Evolutionary conservation across 2,329 filamentous ascomycete species (phyloP).

Genomic region (Ophiostoma ulmi): DNA sequence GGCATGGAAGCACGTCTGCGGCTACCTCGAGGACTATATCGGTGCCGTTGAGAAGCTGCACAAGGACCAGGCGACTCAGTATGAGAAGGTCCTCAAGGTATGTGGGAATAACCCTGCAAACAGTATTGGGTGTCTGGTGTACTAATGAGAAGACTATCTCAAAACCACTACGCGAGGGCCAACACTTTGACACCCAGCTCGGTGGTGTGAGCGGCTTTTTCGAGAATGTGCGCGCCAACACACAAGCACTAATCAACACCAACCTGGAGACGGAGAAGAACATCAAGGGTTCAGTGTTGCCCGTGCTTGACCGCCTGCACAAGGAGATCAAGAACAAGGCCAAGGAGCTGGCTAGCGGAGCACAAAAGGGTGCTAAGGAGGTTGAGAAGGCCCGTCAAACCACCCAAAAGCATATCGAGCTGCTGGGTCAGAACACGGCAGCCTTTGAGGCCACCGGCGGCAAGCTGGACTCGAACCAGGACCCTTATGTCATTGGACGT

Average conservation of each 20-base stretch:
- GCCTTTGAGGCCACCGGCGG: slow-evolving; percentile 70
- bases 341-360: slow-evolving; percentile 80
- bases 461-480: slow-evolving; percentile 64
- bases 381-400: slow-evolving; percentile 81
- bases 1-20: slow-evolving; percentile 93
- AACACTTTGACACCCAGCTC: slow-evolving; percentile 88
- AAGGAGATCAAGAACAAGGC: slow-evolving; percentile 95
- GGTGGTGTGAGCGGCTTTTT: slow-evolving; percentile 86
- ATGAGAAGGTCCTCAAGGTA: slow-evolving; percentile 88
- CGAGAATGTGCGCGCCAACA: slow-evolving; percentile 89
- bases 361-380: slow-evolving; percentile 77
- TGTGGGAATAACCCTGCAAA: background rate
- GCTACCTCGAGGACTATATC: slow-evolving; percentile 87
- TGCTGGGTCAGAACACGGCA: slow-evolving; percentile 81
- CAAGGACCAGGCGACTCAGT: slow-evolving; percentile 82
- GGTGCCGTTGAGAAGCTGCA: slow-evolving; percentile 79
- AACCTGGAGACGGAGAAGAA: slow-evolving; percentile 89
- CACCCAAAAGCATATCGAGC: slow-evolving; percentile 94
- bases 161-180: slow-evolving; percentile 77
- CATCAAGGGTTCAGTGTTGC: slow-evolving; percentile 78
- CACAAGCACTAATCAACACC: slow-evolving; percentile 81
- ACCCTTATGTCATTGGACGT: slow-evolving; percentile 83
- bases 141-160: slow-evolving; percentile 62
- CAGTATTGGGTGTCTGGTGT: background rate
- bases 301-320: slow-evolving; percentile 84